Evolutionary conservation across 2,329 filamentous ascomycete genomes (phyloP).

Genomic region (Colletotrichum magnum): DNA sequence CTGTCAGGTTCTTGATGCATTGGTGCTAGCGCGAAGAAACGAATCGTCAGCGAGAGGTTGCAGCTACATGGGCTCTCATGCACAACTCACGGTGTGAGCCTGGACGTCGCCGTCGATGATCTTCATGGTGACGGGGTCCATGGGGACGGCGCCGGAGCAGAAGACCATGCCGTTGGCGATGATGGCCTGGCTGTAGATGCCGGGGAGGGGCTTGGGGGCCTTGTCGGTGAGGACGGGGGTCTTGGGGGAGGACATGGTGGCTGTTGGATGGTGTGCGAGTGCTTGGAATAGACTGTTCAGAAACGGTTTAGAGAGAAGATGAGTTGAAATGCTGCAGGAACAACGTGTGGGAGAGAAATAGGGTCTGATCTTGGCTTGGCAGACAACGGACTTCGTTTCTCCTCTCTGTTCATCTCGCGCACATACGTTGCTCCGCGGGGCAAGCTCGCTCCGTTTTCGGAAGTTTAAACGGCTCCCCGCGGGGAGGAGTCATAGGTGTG

Average conservation of each 20-base stretch:
- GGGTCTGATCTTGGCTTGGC: not conserved
- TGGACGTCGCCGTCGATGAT: constrained; percentile 75
- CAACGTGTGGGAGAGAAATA: not conserved
- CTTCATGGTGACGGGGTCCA: constrained; percentile 69
- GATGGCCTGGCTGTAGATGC: constrained; percentile 69
- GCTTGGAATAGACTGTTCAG: not conserved
- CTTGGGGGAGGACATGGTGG: constrained; percentile 46
- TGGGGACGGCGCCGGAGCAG: constrained; percentile 80
- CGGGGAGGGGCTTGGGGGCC: constrained; percentile 56
- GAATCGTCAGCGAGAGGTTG: not conserved
- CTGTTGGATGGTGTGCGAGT: not conserved
- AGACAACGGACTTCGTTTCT: not conserved
- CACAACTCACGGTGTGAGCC: constrained; percentile 68
- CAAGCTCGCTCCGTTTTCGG: constrained; percentile 15
- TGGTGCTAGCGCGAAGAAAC: constrained; percentile 56
- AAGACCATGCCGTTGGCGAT: constrained; percentile 78
- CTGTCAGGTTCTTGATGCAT: constrained; percentile 79
- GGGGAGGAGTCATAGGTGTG: constrained; percentile 4
- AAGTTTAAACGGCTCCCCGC: constrained; percentile 1
- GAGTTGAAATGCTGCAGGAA: not conserved
- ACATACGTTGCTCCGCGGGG: not conserved
- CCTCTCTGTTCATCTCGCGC: not conserved
- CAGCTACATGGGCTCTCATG: not conserved
- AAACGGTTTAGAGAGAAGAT: not conserved
- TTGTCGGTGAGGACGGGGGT: constrained; percentile 55